Base-by-base conservation (phyloP, 208 protist genomes). In the Acanthamoeba sp. region DNA sequence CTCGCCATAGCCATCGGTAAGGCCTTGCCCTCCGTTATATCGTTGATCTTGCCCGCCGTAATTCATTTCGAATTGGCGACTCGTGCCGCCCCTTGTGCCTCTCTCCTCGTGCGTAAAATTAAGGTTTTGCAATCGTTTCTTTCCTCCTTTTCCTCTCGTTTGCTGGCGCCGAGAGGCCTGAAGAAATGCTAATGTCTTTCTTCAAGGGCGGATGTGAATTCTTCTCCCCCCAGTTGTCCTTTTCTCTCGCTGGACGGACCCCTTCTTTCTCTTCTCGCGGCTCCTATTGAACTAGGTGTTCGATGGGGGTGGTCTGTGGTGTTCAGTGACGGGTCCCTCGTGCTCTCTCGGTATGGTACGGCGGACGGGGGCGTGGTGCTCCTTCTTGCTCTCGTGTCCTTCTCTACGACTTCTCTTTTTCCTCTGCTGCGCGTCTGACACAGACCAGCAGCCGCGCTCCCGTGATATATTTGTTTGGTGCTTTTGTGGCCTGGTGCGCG, bases 1-100 rank as follows among this genome's bases (percentile, higher is more conserved):
- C 9, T 84, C 73, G 73, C 48, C 48, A 18, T 84, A 55, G 12
- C 73, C 73, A 84, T 84, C 73, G 40, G 73, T 84, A 84, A 55
- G 73, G 20, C 40, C 22, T 38, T 52, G 40, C 29, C 73, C 73
- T 84, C 73, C 73, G 36, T 32, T 32, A 10, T 52, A 45, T 84
- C 73, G 20, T 52, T 84, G 73, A 32, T 84, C 73, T 52, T 52
- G 40, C n/a, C 73, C 40, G 10, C 73, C 73, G 12, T 84, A 84
- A 84, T 84, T 84, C 73, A 84, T 84, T 9, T 73, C 34, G 27
- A 20, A 40, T 73, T 73, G 55, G 55, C 64, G 32, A 40, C 7
- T 38, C 64, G 34, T 14, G n/a, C 22, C 7, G 64, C 55, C 55
- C 55, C 27, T 24, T n/a, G 20, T 12, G 55, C 55, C 20, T 27